Base-by-base conservation (phyloP, 768 basidiomycete species). In the Neoboletus brunneissimus region DNA sequence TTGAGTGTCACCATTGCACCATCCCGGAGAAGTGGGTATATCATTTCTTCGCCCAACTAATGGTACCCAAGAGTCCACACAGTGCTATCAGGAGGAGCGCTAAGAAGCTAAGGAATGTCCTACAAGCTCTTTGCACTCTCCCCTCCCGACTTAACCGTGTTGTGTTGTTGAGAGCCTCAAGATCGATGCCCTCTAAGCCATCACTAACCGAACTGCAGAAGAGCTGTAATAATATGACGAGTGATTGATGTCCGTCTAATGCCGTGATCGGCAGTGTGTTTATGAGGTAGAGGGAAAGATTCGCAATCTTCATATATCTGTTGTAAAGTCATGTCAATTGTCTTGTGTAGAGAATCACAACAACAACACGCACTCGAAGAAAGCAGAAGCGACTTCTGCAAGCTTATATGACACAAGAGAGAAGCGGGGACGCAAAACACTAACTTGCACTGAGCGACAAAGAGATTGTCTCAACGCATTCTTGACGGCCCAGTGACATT, bases 271-370 rank as follows among this genome's bases (percentile, higher is more conserved):
- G 91, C 23, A 94, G 77, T 27, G 91, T 79, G 68, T 95, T 95
- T 75, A 94, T 85, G 55, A 93, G 72, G 68, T 82, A 93, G 2
- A 95, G 75, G 3, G 91, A 93, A 32, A 94, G 69, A n/a, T 85
- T 84, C 2, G 89, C 78, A 64, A 83, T 81, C 34, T 75, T 72
- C 56, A 85, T 70, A 57, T 89, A 89, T 57, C 89, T 88, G 60
- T 53, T 12, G 31, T n/a, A 4, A 42, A 16, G 8, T 20, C 43
- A 5, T 37, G 18, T 61, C 35, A 48, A 27, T 20, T 2, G 22
- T 46, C 16, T 10, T 15, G 3, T 38, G 23, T 20, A 23, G 15
- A 32, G 34, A 48, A 31, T 27, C 13, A 20, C 4, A 11, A 16
- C 34, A 34, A 43, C 20, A 11, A 5, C n/a, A 77, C 86, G 56